phyloP scores from a whole-genome alignment of 345 rosid species.

The Garcia nutans region DNA sequence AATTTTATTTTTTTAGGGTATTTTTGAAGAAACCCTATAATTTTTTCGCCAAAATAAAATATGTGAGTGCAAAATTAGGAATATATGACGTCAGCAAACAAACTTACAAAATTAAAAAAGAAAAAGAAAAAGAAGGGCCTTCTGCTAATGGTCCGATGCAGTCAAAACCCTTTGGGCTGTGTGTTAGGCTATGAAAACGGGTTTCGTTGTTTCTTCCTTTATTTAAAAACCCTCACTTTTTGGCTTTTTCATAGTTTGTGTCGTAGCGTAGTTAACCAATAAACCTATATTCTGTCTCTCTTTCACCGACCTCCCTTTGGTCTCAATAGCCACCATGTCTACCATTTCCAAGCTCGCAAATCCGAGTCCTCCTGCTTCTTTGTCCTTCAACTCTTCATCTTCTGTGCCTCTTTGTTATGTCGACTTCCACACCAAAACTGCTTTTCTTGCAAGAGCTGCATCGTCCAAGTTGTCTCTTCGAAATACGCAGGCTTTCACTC shows the following conservation, averaged over 20 bases:
- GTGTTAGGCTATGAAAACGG: no score
- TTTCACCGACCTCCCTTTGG: neutral
- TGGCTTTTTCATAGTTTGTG: neutral
- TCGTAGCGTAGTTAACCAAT: neutral
- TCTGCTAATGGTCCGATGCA: no score
- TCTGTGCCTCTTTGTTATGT: conserved; percentile 36
- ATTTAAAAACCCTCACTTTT: neutral
- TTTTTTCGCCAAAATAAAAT: no score
- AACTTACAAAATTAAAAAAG: no score
- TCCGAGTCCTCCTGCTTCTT: conserved; percentile 37
- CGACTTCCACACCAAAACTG: conserved; percentile 26
- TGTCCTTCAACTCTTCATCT: conserved; percentile 41
- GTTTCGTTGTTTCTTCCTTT: no score
- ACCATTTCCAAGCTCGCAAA: conserved; percentile 73
- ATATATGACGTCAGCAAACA: neutral
- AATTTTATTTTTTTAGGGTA: no score
- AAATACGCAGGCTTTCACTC: conserved; percentile 23
- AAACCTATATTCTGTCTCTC: neutral
- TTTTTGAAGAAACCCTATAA: no score
- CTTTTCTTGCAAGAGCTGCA: conserved; percentile 40
- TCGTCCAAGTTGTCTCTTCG: conserved; percentile 51
- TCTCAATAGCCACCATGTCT: conserved; percentile 43
- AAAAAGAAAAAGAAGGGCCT: no score
- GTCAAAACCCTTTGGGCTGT: no score
- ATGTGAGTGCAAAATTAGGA: neutral